Evolutionary conservation across 768 basidiomycete genomes (phyloP).

Genomic region (Pleurotus djamor): DNA sequence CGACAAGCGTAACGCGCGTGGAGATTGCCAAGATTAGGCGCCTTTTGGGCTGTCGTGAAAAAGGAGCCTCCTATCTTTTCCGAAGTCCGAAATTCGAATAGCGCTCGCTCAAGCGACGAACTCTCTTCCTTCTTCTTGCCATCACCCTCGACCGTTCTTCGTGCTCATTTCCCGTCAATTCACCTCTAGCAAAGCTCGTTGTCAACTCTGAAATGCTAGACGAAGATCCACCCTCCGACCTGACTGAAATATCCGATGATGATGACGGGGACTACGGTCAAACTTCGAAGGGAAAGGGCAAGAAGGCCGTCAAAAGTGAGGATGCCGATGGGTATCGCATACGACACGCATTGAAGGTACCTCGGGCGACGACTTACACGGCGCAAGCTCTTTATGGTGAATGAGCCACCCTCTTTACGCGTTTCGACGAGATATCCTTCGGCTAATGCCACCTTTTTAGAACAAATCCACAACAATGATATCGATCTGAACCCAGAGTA

Average conservation of each 20-base stretch:
- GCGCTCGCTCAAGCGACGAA: too few relatives aligned
- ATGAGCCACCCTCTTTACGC: slow-evolving; percentile 7
- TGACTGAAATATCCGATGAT: background rate
- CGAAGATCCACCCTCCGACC: background rate
- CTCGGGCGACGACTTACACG: slow-evolving; percentile 62
- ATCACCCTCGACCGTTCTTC: too few relatives aligned
- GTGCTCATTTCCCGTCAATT: too few relatives aligned
- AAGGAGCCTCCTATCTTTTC: too few relatives aligned
- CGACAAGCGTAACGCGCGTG: too few relatives aligned
- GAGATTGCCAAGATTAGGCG: too few relatives aligned
- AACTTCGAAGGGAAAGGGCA: background rate
- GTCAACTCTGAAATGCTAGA: background rate
- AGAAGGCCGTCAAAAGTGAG: background rate
- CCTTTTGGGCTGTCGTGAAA: too few relatives aligned
- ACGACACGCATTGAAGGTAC: slow-evolving; percentile 47
- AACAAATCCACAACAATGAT: slow-evolving; percentile 61
- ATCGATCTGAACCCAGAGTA: slow-evolving; percentile 78
- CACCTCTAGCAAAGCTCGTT: background rate
- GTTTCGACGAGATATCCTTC: background rate
- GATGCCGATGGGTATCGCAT: slow-evolving; percentile 24
- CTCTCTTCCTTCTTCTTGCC: too few relatives aligned
- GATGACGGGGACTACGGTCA: background rate
- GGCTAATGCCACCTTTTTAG: slow-evolving; percentile 31
- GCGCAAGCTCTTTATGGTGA: slow-evolving; percentile 59
- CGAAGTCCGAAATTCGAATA: too few relatives aligned